Conservation (phyloP, 1,284 basidiomycete genomes). For the Pterula multifida region DNA sequence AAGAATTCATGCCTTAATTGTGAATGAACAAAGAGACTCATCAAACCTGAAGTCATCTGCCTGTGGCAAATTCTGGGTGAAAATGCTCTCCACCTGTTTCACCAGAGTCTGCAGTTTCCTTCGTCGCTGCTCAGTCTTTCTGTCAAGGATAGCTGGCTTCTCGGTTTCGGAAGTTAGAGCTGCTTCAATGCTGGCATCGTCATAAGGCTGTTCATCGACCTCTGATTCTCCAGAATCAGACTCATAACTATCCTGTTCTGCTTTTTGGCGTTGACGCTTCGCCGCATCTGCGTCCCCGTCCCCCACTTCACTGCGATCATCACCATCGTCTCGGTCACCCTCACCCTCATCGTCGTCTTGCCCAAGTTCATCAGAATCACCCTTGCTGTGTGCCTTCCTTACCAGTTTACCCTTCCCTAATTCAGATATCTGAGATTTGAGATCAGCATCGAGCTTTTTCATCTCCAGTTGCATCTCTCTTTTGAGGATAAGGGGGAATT, state of each 20-base stretch:
- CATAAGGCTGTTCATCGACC: not conserved
- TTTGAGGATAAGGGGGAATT: constrained; percentile 77
- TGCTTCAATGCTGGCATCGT: not conserved
- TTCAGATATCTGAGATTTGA: constrained; percentile 69
- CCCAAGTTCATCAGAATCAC: constrained; percentile 24
- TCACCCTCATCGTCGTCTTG: constrained; percentile 35
- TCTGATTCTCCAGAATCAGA: constrained; percentile 22
- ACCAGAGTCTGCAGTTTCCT: constrained; percentile 23
- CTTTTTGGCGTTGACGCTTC: constrained; percentile 55
- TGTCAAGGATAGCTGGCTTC: constrained; percentile 21
- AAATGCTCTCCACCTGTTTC: constrained; percentile 31
- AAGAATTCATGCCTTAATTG: constrained; percentile 50
- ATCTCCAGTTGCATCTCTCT: constrained; percentile 84
- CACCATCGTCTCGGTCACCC: constrained; percentile 34
- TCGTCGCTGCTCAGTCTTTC: constrained; percentile 19
- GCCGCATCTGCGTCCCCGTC: constrained; percentile 72
- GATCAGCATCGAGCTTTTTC: constrained; percentile 75
- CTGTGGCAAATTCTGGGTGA: constrained; percentile 38
- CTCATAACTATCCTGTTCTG: constrained; percentile 67
- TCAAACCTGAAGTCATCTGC: constrained; percentile 73
- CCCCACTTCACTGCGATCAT: constrained; percentile 54
- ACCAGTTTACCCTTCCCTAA: constrained; percentile 71
- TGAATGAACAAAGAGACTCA: constrained; percentile 62
- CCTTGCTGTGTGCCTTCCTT: constrained; percentile 23
- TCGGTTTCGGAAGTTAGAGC: constrained; percentile 27